Percentiles rank a stretch among this genome's conserved stretches.
Conservation (phyloP, 441 rosid species). For the Pelargonium myrrhifolium region DNA sequence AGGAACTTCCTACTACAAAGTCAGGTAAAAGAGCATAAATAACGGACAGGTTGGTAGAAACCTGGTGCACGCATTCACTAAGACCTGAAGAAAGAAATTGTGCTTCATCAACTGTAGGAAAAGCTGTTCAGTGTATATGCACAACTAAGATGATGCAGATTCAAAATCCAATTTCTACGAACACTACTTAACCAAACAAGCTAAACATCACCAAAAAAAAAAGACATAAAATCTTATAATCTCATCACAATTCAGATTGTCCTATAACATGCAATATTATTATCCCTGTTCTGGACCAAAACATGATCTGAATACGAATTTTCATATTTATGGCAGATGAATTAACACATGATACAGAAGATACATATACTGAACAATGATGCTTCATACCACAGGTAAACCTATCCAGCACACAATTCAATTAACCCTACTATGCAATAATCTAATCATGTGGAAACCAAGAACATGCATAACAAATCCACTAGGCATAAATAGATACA, state of each 20-base stretch:
- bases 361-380: neutral
- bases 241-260: neutral
- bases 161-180: neutral
- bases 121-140: neutral
- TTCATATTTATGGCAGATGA: neutral
- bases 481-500: neutral
- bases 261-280: neutral
- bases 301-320: neutral
- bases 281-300: neutral
- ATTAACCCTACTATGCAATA: neutral
- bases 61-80: neutral
- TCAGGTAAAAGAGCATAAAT: neutral
- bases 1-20: neutral
- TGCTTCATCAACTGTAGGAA: neutral
- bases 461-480: constrained; percentile 1
- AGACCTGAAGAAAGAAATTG: neutral
- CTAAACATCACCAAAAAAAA: neutral
- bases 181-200: neutral
- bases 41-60: neutral
- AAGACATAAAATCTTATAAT: neutral
- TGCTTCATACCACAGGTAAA: neutral
- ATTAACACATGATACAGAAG: neutral
- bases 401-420: neutral
- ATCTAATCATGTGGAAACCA: constrained; percentile 5
- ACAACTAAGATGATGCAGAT: neutral